phyloP scores from a whole-genome alignment of 2,329 filamentous ascomycete genomes.

The Alternaria ethzedia region DNA sequence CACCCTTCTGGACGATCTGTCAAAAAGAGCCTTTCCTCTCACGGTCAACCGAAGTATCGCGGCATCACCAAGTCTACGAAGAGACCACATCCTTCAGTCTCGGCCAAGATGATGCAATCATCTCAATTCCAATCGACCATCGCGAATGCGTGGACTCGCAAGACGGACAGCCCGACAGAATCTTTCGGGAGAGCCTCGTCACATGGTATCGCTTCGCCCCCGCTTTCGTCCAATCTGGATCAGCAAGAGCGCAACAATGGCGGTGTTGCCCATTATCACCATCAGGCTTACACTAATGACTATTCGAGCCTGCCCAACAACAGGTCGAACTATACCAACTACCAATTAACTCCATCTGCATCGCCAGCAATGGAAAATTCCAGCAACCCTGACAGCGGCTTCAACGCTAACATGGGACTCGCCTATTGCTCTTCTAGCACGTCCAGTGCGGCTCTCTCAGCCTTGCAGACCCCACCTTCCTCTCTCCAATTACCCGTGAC shows the following conservation, averaged over 20 bases:
- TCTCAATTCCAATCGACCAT: constrained; percentile 54
- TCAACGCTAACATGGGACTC: constrained; percentile 30
- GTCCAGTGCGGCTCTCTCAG: constrained; percentile 41
- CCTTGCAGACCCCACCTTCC: constrained; percentile 47
- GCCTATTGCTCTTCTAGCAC: constrained; percentile 21
- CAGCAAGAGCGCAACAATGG: constrained; percentile 33
- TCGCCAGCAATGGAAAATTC: constrained; percentile 37
- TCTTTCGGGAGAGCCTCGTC: constrained; percentile 58
- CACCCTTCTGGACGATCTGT: constrained; percentile 22
- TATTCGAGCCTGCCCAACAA: constrained; percentile 26
- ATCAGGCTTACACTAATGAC: constrained; percentile 33
- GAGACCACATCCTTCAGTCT: constrained; percentile 23
- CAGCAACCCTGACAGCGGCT: constrained; percentile 23
- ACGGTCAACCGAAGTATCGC: constrained; percentile 25
- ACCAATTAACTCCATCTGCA: constrained; percentile 44
- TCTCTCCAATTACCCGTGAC: constrained; percentile 38
- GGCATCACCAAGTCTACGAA: constrained; percentile 31
- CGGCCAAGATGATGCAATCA: constrained; percentile 63
- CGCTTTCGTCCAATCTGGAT: constrained; percentile 32
- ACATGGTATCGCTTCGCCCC: constrained; percentile 35
- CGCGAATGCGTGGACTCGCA: constrained; percentile 60
- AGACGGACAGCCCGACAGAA: constrained; percentile 53
- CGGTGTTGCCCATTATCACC: constrained; percentile 25
- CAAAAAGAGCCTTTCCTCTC: constrained; percentile 36
- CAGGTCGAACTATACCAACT: constrained; percentile 30